Evolutionary conservation across 164 flowering plant species (phyloP).

Genomic region (Dillenia turbinata): DNA sequence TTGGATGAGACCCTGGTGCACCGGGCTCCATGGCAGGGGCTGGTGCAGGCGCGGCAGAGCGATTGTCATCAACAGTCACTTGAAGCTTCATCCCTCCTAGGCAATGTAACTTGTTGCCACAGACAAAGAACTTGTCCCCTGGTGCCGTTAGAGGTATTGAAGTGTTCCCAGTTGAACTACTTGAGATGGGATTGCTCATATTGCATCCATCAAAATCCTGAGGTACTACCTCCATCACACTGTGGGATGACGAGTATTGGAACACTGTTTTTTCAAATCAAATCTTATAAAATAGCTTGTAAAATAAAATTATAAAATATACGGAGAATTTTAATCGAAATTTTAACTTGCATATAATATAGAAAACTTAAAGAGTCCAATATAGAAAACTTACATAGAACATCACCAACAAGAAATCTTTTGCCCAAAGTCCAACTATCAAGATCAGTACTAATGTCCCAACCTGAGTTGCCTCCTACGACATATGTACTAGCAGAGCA

Average conservation of each 20-base stretch:
- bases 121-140: conserved; percentile 36
- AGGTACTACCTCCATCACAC: conserved; percentile 35
- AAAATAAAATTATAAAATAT: too few relatives aligned
- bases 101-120: conserved; percentile 49
- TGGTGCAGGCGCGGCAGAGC: conserved; percentile 15
- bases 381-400: too few relatives aligned
- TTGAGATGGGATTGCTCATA: conserved; percentile 22
- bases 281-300: too few relatives aligned
- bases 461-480: conserved; percentile 29
- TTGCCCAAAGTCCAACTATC: conserved; percentile 24
- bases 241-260: conserved; percentile 56
- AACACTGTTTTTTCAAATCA: conserved; percentile 34
- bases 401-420: conserved; percentile 14
- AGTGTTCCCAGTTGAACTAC: conserved; percentile 43
- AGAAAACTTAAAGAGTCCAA: too few relatives aligned
- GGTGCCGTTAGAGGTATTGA: conserved; percentile 33
- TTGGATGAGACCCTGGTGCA: conserved; percentile 9
- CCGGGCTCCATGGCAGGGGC: conserved; percentile 3
- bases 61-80: conserved; percentile 19
- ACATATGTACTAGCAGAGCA: conserved; percentile 21
- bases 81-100: conserved; percentile 64
- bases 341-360: too few relatives aligned
- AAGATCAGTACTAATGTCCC: conserved; percentile 34
- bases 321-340: too few relatives aligned
- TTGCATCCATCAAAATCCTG: conserved; percentile 38